phyloP scores from a whole-genome alignment of 2,329 filamentous ascomycete genomes.

The Exophiala calicioides region DNA sequence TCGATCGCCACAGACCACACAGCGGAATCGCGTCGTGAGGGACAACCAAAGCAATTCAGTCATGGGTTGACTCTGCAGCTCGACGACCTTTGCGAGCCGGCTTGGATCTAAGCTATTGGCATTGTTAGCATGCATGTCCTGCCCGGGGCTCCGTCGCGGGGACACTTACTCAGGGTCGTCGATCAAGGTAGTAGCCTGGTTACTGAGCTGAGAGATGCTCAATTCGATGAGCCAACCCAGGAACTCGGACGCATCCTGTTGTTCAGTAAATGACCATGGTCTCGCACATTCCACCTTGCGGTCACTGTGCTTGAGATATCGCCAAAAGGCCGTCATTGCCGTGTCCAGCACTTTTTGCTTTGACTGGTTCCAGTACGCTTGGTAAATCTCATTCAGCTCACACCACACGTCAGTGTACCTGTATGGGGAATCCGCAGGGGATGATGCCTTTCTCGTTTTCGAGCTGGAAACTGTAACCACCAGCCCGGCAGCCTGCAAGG shows the following conservation, averaged over 20 bases:
- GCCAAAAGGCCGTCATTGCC: conserved; percentile 13
- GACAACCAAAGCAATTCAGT: not conserved
- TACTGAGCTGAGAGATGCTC: not conserved
- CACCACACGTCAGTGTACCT: conserved; percentile 20
- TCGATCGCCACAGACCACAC: no score
- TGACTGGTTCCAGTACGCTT: conserved; percentile 5
- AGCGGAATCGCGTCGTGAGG: no score
- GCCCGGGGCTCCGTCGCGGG: not conserved
- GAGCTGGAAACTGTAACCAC: conserved; percentile 4
- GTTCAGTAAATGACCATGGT: conserved; percentile 1
- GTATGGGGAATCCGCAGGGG: not conserved
- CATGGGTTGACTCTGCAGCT: not conserved
- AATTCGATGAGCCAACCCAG: not conserved
- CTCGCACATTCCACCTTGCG: not conserved
- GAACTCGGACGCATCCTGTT: conserved; percentile 12
- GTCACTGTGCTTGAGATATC: not conserved
- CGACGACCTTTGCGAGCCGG: not conserved
- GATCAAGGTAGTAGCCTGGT: not conserved
- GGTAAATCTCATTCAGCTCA: conserved; percentile 14
- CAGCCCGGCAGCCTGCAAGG: conserved; percentile 4
- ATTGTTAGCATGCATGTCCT: not conserved
- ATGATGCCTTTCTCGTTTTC: not conserved
- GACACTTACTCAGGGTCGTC: not conserved
- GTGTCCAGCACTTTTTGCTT: not conserved
- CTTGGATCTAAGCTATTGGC: not conserved